Percentiles rank a stretch among this genome's conserved stretches.
Conservation (phyloP, 225 moss, liverwort and hornwort species). For the Sphagnum tenellum region DNA sequence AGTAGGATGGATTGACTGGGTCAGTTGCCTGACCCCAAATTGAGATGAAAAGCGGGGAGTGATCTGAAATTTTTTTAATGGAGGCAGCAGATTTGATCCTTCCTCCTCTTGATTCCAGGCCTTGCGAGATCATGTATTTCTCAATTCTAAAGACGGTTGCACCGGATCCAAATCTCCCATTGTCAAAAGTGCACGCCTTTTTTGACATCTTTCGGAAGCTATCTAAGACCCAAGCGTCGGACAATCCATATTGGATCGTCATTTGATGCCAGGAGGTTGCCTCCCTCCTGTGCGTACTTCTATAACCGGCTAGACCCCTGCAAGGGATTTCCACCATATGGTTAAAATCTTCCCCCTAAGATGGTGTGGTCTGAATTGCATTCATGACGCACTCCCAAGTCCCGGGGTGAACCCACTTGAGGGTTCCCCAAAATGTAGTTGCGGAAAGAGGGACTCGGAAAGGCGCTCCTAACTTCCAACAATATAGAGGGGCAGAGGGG, state of each 20-base stretch:
- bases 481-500: too few relatives aligned
- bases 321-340: not conserved
- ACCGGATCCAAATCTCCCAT: not conserved
- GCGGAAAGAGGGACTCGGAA: too few relatives aligned
- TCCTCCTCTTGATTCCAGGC: not conserved
- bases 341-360: not conserved
- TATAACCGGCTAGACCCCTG: not conserved
- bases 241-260: not conserved
- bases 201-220: not conserved
- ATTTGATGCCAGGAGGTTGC: not conserved
- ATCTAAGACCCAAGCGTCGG: not conserved
- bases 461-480: too few relatives aligned
- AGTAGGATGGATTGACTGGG: too few relatives aligned
- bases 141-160: not conserved
- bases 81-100: not conserved
- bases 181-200: not conserved
- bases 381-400: too few relatives aligned
- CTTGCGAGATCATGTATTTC: not conserved
- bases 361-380: not conserved
- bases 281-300: not conserved
- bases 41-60: not conserved
- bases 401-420: too few relatives aligned
- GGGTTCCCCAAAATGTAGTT: too few relatives aligned
- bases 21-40: not conserved
- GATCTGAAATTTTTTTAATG: not conserved